Evolutionary conservation across 768 basidiomycete genomes (phyloP), one percentile per base, ranked within the genome.

Genomic region (Heimioporus sp.): DNA sequence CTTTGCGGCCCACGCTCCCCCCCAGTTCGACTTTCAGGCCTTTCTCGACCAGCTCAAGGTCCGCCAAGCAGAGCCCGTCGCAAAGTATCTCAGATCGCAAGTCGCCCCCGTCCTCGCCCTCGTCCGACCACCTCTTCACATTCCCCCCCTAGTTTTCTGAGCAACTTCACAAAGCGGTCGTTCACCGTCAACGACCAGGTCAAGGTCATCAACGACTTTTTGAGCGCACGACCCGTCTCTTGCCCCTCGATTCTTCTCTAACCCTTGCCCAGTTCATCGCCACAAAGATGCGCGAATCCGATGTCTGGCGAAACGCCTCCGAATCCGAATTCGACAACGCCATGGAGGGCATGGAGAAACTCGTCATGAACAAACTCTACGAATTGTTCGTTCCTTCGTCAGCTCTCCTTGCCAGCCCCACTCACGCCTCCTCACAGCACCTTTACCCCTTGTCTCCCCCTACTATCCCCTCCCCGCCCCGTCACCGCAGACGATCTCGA

Each of bases 321-420:
- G 86, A 92, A 19, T 72, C 75, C 7, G 94, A 98, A 68, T 98
- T 99, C 58, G 97, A 98, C 48, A 95, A 96, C 61, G 92, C 94
- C 0, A 82, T 93, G 76, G 97, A 99, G 71, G 95, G 94, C 46
- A 98, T 98, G 92, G 97, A 99, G 77, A 99, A 99, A 70, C 80
- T 99, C 8, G 97, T 99, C 59, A 98, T 99, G 97, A 99, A 98
- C 62, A 78, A 93, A 46, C 73, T 98, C 47, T 98, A 97, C 68
- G 92, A 94, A 61, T 92, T 90, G 95, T 98, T 55, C 65, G 89
- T 82, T 49, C 5, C 44, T n/a, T 37, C 17, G 17, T 46, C 20
- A 55, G 9, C 35, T 46, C 55, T 11, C 17, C 13, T 19, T 34
- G n/a, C n/a, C n/a, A n/a, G n/a, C 11, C 2, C 52, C 24, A 12